A percentile compares a stretch with the other conserved stretches of the same genome.
Conservation (phyloP, 345 rosid genomes). For the Moringa oleifera region DNA sequence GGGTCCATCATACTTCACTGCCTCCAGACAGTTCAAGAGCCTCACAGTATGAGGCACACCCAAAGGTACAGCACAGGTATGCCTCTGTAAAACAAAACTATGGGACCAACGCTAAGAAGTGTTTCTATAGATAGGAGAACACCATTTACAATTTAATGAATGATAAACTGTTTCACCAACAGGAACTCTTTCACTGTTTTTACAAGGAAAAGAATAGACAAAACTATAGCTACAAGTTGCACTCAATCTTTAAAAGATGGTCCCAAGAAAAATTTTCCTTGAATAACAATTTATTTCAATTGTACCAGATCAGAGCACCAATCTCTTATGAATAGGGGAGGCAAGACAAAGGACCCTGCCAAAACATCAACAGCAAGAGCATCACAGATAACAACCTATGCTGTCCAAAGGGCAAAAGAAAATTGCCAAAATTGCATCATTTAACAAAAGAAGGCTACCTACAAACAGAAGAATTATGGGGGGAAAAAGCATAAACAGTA, state of each 20-base stretch:
- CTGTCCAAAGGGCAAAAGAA: no score
- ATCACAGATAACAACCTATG: not conserved
- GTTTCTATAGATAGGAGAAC: no score
- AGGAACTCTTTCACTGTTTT: not conserved
- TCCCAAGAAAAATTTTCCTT: not conserved
- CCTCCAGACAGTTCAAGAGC: no score
- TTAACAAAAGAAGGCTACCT: not conserved
- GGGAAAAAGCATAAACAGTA: not conserved
- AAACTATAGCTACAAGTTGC: no score
- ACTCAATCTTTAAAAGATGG: not conserved
- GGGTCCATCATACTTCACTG: not conserved
- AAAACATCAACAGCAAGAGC: not conserved
- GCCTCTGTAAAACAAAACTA: not conserved
- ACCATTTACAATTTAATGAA: not conserved
- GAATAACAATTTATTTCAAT: not conserved
- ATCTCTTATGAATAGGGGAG: not conserved
- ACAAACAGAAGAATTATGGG: slow-evolving; percentile 1
- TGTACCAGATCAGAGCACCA: not conserved
- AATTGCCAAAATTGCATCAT: not conserved
- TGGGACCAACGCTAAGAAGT: not conserved
- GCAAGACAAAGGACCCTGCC: not conserved
- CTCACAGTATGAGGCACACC: not conserved
- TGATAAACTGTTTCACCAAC: not conserved
- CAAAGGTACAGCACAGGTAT: not conserved
- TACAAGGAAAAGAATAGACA: no score